Conservation (phyloP, 2,329 filamentous ascomycete species). For the Aotearoamyces nothofagi region DNA sequence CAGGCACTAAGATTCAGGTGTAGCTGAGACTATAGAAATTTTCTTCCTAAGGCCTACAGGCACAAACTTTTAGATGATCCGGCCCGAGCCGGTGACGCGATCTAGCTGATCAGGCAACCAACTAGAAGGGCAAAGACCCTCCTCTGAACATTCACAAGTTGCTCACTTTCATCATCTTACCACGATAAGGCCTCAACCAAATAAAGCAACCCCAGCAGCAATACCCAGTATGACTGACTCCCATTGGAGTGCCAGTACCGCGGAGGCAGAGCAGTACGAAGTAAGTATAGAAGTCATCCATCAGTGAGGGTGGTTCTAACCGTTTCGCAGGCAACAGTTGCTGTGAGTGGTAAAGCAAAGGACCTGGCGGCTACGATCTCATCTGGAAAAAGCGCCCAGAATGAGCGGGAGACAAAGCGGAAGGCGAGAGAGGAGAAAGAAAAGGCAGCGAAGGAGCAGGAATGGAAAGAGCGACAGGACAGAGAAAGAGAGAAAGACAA, state of each 20-base stretch:
- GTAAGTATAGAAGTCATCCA: slow-evolving; percentile 6
- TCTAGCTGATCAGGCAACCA: too few relatives aligned
- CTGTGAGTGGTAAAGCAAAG: slow-evolving; percentile 8
- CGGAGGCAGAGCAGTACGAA: slow-evolving; percentile 6
- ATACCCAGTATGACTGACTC: slow-evolving; percentile 6
- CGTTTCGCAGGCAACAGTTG: slow-evolving; percentile 9
- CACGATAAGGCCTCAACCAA: too few relatives aligned
- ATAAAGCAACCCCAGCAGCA: too few relatives aligned
- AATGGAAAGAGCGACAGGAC: slow-evolving; percentile 8
- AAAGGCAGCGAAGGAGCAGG: slow-evolving; percentile 6
- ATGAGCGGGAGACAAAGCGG: slow-evolving; percentile 7
- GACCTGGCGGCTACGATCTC: slow-evolving; percentile 8
- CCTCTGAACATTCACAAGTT: too few relatives aligned
- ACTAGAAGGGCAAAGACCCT: too few relatives aligned
- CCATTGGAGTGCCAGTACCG: slow-evolving; percentile 7
- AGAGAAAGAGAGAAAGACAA: slow-evolving; percentile 8
- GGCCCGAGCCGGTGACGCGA: too few relatives aligned
- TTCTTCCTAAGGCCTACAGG: too few relatives aligned
- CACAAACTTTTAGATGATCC: too few relatives aligned
- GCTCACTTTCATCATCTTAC: too few relatives aligned
- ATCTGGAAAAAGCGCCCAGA: slow-evolving; percentile 8
- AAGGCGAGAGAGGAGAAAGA: slow-evolving; percentile 7
- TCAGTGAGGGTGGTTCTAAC: slow-evolving; percentile 5
- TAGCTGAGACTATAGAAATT: too few relatives aligned
- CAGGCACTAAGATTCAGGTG: too few relatives aligned